Base-by-base conservation (phyloP, 768 basidiomycete genomes). In the Cyclocybe cylindracea region DNA sequence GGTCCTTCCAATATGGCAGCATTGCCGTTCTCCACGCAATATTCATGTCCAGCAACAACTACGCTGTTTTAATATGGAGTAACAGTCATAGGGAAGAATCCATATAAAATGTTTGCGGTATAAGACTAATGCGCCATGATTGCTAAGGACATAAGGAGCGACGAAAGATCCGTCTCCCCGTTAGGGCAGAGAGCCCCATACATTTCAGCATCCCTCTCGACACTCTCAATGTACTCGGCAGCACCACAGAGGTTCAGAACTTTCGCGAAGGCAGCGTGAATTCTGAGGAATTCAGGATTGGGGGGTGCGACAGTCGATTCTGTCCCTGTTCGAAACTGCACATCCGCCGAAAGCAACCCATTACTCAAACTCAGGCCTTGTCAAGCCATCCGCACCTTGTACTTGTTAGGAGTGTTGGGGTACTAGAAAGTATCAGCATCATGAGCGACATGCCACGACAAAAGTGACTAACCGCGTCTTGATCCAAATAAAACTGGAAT, bases 231-330 rank as follows among this genome's bases (percentile, higher is more conserved):
- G 46, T 57, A 59, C 33, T 44, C 38, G 29, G 41, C 58, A n/a
- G 43, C 56, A n/a, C 59, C 56, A 33, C 46, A 51, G 34, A 54
- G 36, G 13, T 58, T 36, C 5, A 58, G 40, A 38, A 61, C 61
- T 47, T 54, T 56, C 10, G 55, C 63, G 50, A 62, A 55, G 31
- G 61, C 54, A 13, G 59, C 59, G 52, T 64, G 63, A 34, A 59
- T 31, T 38, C 46, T 35, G 52, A 64, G 49, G 35, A 56, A 51
- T 31, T 51, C 34, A 8, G 61, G 53, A 34, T 61, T 53, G 1
- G 61, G 63, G 10, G 57, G 44, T 7, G 46, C 49, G 19, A 57
- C 31, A 24, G 46, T 37, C 1, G 52, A 36, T 32, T 56, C 44
- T 10, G 35, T 44, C 35, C 18, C 10, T 46, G 44, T 46, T 31